These are phyloP conservation scores for Malassezia vespertilionis DNA, from an alignment of 1,284 basidiomycete species.

Conservation along the genomic window DNA sequence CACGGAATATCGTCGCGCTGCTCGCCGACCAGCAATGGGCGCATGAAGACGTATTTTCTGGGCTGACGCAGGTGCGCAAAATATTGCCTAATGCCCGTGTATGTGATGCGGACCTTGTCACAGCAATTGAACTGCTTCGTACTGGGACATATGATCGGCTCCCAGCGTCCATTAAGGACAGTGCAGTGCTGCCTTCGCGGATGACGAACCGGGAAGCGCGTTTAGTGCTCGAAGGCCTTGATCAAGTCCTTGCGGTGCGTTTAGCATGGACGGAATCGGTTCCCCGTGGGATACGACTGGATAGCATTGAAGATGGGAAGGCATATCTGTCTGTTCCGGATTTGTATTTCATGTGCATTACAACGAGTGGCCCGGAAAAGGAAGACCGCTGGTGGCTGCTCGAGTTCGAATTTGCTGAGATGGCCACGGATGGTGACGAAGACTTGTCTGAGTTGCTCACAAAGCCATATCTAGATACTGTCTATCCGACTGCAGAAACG, in stretches of 20 bases:
- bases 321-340: conserved; percentile 63
- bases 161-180: conserved; percentile 62
- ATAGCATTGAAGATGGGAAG: conserved; percentile 67
- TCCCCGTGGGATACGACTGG: conserved; percentile 50
- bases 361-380: conserved; percentile 55
- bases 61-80: conserved; percentile 59
- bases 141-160: conserved; percentile 69
- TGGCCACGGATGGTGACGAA: neutral
- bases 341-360: conserved; percentile 58
- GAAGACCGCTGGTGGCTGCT: conserved; percentile 41
- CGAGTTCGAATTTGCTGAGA: conserved; percentile 25
- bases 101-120: conserved; percentile 77
- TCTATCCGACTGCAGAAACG: conserved; percentile 2
- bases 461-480: conserved; percentile 4
- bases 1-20: conserved; percentile 37
- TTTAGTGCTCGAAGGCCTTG: conserved; percentile 60
- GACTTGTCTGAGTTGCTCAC: conserved; percentile 4
- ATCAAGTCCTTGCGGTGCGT: conserved; percentile 64
- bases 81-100: conserved; percentile 51
- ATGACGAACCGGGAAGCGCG: conserved; percentile 59
- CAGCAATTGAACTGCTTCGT: conserved; percentile 72
- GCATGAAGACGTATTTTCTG: conserved; percentile 61
- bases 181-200: conserved; percentile 56
- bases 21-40: conserved; percentile 58
- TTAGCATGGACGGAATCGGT: conserved; percentile 50